Base-by-base conservation (phyloP, 176 grass and related monocot species). In the Stipa capillata region DNA sequence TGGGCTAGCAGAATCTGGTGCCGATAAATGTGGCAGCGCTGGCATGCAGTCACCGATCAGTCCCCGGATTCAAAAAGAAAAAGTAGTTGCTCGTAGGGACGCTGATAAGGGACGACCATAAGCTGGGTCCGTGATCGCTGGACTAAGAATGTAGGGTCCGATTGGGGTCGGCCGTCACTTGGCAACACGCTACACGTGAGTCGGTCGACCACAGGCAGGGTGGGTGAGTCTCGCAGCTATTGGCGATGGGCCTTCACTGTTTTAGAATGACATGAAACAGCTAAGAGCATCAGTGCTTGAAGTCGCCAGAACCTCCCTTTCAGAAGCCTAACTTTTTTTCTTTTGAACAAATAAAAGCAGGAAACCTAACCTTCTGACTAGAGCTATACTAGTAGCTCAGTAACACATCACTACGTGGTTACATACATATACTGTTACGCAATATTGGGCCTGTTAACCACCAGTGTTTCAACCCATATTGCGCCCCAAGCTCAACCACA, bases 171-270 rank as follows among this genome's bases (percentile, higher is more conserved):
- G n/a, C n/a, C n/a, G n/a, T n/a, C n/a, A n/a, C n/a, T n/a, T n/a
- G n/a, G n/a, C n/a, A 27, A 59, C 43, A 37, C 23, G 33, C 33
- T 39, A 13, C 47, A 29, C 39, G 45, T n/a, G 62, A 29, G 77
- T 8, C n/a, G 21, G 77, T 66, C 60, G 48, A 58, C 73, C 18
- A 55, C 50, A 71, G 70, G n/a, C 31, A 34, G 2, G 45, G 49
- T 36, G 17, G n/a, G n/a, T 0, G 9, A 17, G 35, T 74, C 73
- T 43, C 73, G 50, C 73, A 32, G 24, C 40, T 32, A 41, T 17
- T 9, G 40, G 0, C 15, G 16, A 65, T 41, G 81, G 59, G 23
- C 58, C 71, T 76, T 65, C 82, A 84, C 73, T 68, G 65, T 7
- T 12, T n/a, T n/a, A n/a, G n/a, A 21, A 18, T 17, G 29, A 50